A percentile compares a stretch with the other conserved stretches of the same genome.
Evolutionary conservation across 257 asterid species (phyloP).

Genomic region (Forsythia viridissima): DNA sequence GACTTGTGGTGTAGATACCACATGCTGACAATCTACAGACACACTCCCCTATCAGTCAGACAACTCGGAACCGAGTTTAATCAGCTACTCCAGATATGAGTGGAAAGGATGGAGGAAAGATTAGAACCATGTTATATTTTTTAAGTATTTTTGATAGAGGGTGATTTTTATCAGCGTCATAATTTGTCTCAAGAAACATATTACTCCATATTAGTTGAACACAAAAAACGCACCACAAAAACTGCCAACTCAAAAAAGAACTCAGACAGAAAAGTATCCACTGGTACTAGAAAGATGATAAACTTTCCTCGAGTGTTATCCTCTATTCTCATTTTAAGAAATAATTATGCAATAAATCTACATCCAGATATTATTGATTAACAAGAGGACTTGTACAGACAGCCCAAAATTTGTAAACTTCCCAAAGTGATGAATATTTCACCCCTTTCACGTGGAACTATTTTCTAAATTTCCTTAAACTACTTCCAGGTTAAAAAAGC

Average conservation of each 20-base stretch:
- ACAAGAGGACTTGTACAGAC: not conserved
- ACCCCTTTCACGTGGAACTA: not conserved
- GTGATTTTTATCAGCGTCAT: no score
- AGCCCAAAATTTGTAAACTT: not conserved
- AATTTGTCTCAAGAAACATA: no score
- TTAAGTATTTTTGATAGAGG: no score
- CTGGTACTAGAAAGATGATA: not conserved
- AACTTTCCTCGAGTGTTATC: not conserved
- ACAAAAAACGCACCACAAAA: not conserved
- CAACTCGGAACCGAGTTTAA: not conserved
- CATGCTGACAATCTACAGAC: not conserved
- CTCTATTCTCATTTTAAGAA: constrained; percentile 8
- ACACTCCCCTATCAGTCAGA: not conserved
- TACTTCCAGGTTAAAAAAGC: not conserved
- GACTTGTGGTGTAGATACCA: not conserved
- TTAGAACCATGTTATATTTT: not conserved
- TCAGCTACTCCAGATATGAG: not conserved
- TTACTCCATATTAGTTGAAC: not conserved
- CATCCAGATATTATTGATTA: not conserved
- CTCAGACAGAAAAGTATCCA: not conserved
- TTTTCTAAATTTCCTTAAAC: constrained; percentile 1
- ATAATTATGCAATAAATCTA: not conserved
- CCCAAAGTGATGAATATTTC: not conserved
- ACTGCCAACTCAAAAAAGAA: not conserved
- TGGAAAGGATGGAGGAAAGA: not conserved